Conservation (phyloP, 768 basidiomycete genomes). For the Leccinum longicurvipes region DNA sequence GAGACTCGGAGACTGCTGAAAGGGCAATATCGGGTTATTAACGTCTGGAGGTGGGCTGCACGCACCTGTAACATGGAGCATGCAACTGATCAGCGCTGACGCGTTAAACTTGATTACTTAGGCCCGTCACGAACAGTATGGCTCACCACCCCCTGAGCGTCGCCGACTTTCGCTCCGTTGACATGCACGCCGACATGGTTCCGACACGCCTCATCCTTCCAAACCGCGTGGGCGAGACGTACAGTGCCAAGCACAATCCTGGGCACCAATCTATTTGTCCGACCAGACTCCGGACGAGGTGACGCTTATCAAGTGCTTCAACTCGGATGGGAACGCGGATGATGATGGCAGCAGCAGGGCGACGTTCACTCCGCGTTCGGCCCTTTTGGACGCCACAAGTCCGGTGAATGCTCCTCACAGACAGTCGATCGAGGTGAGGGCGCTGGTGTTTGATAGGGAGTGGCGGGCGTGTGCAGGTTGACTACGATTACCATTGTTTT, state of each 20-base stretch:
- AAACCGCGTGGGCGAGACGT: no score
- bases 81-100: no score
- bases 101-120: not conserved
- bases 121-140: slow-evolving; percentile 34
- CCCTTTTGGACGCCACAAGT: slow-evolving; percentile 35
- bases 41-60: slow-evolving; percentile 36
- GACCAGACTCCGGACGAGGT: slow-evolving; percentile 39
- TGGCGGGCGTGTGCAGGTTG: slow-evolving; percentile 9
- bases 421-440: slow-evolving; percentile 40
- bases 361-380: slow-evolving; percentile 37
- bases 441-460: slow-evolving; percentile 38
- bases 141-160: slow-evolving; percentile 37
- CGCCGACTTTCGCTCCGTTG: slow-evolving; percentile 36
- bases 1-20: slow-evolving; percentile 38
- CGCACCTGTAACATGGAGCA: not conserved
- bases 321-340: slow-evolving; percentile 36
- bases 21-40: slow-evolving; percentile 39
- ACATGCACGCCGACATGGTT: slow-evolving; percentile 34
- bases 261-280: slow-evolving; percentile 37
- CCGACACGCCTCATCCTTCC: slow-evolving; percentile 33
- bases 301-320: slow-evolving; percentile 41
- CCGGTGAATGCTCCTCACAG: slow-evolving; percentile 33
- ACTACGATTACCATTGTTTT: no score
- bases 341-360: no score
- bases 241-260: no score